A percentile compares a stretch with the other conserved stretches of the same genome.
These are phyloP conservation scores for Alternaria tenuissima DNA, from an alignment of 2,329 filamentous ascomycete genomes.

Conservation along the genomic window DNA sequence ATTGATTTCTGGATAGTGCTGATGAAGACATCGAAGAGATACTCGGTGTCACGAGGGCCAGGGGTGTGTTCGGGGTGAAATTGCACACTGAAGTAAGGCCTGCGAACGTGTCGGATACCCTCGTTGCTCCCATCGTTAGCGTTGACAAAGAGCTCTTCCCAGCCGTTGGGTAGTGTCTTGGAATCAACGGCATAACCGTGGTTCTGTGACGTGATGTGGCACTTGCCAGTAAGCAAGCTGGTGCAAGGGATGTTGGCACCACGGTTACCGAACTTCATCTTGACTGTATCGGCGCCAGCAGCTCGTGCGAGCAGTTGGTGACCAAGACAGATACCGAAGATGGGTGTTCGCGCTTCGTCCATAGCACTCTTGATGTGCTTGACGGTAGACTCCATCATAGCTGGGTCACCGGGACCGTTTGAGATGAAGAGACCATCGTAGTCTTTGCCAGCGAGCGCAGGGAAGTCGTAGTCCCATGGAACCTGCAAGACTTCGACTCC, in stretches of 20 bases:
- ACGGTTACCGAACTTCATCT: conserved; percentile 99
- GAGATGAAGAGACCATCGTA: conserved; percentile 98
- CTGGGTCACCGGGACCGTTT: conserved; percentile 95
- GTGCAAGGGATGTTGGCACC: conserved; percentile 99
- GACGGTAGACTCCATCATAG: conserved; percentile 81
- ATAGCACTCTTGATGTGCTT: conserved; percentile 80
- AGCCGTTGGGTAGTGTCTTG: conserved; percentile 75
- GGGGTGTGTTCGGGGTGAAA: conserved; percentile 98
- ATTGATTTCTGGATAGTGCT: conserved; percentile 79
- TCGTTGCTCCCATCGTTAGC: conserved; percentile 99
- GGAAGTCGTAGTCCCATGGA: conserved; percentile 95
- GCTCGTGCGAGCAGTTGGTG: conserved; percentile 92
- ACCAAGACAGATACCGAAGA: conserved; percentile 96
- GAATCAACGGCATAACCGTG: conserved; percentile 95
- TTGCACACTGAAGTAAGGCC: conserved; percentile 98
- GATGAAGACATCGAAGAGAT: conserved; percentile 96
- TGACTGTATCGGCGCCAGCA: conserved; percentile 82
- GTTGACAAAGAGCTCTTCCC: conserved; percentile 96
- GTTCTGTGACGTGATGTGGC: conserved; percentile 99
- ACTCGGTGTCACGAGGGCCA: conserved; percentile 94
- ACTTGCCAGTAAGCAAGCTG: conserved; percentile 92
- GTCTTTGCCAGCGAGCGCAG: conserved; percentile 75
- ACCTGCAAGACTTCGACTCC: conserved; percentile 94
- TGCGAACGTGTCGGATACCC: conserved; percentile 86
- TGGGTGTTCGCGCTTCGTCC: conserved; percentile 79